Percentiles rank a stretch among this genome's conserved stretches.
These are phyloP conservation scores for Fagopyrum esculentum DNA, from an alignment of 148 eudicot species.

Conservation along the genomic window DNA sequence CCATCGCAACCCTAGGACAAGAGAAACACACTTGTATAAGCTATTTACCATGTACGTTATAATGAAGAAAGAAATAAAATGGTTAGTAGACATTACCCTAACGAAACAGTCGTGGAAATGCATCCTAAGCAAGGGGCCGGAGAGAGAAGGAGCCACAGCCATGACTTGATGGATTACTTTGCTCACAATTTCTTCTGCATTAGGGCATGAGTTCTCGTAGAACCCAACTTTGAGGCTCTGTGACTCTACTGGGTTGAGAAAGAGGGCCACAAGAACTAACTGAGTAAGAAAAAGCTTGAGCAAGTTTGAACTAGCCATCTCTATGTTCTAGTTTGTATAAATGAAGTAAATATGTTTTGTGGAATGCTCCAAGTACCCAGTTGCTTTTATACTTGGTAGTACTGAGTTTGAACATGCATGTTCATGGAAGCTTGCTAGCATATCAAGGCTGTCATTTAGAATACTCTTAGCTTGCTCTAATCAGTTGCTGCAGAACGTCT, in stretches of 20 bases:
- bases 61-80: too few relatives aligned
- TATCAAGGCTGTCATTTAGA: too few relatives aligned
- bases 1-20: not conserved
- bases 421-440: too few relatives aligned
- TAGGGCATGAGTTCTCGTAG: conserved; percentile 30
- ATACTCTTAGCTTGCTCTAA: too few relatives aligned
- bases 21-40: not conserved
- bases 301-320: not conserved
- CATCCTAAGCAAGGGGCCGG: conserved; percentile 38
- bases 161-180: conserved; percentile 17
- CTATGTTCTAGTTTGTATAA: not conserved
- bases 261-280: conserved; percentile 1
- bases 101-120: conserved; percentile 59
- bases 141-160: conserved; percentile 28
- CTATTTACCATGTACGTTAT: not conserved
- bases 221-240: conserved; percentile 24
- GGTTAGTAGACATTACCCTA: conserved; percentile 20
- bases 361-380: not conserved
- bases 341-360: not conserved
- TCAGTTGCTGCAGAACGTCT: too few relatives aligned
- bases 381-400: too few relatives aligned
- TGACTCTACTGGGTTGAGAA: conserved; percentile 12
- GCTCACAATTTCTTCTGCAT: conserved; percentile 27
- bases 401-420: too few relatives aligned
- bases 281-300: conserved; percentile 12